phyloP scores from a whole-genome alignment of 2,329 filamentous ascomycete species.

The Fragosphaeria purpurea region DNA sequence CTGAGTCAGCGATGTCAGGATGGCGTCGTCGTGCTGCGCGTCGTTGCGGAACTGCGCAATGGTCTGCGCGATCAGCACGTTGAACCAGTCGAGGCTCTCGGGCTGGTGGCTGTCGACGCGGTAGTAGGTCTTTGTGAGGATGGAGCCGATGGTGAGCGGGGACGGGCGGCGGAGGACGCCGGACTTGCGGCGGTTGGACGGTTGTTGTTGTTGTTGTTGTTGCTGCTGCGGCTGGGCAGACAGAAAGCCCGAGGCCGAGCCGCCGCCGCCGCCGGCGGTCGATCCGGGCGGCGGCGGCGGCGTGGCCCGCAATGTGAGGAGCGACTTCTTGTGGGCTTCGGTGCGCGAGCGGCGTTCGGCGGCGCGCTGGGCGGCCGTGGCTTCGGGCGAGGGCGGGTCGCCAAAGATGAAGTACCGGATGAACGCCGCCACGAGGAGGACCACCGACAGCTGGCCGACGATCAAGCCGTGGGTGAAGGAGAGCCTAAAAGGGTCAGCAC shows the following conservation, averaged over 20 bases:
- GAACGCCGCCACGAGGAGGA: constrained; percentile 83
- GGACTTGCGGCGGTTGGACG: constrained; percentile 35
- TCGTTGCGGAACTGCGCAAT: constrained; percentile 92
- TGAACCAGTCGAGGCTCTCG: constrained; percentile 97
- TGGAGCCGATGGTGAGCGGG: constrained; percentile 79
- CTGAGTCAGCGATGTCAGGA: constrained; percentile 73
- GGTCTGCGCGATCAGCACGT: constrained; percentile 90
- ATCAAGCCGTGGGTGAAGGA: constrained; percentile 93
- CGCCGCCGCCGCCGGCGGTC: not conserved
- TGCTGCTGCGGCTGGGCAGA: constrained; percentile 21
- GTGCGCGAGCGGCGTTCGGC: constrained; percentile 65
- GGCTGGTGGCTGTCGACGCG: constrained; percentile 92
- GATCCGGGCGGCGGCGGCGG: constrained; percentile 25
- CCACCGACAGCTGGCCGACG: constrained; percentile 84
- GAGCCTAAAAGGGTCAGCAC: constrained; percentile 39
- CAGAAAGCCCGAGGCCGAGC: not conserved
- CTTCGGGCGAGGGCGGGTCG: constrained; percentile 75
- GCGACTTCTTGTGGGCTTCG: constrained; percentile 64
- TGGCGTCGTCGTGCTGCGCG: constrained; percentile 82
- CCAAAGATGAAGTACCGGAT: constrained; percentile 99
- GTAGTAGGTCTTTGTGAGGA: constrained; percentile 95
- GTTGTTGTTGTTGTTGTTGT: constrained; percentile 44
- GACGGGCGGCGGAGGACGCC: constrained; percentile 64
- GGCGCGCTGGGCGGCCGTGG: constrained; percentile 64
- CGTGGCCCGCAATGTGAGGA: constrained; percentile 50